Percentiles rank a stretch among this genome's conserved stretches.
Evolutionary conservation across 768 basidiomycete genomes (phyloP).

Genomic region (Phylloporus rhodoxanthus): DNA sequence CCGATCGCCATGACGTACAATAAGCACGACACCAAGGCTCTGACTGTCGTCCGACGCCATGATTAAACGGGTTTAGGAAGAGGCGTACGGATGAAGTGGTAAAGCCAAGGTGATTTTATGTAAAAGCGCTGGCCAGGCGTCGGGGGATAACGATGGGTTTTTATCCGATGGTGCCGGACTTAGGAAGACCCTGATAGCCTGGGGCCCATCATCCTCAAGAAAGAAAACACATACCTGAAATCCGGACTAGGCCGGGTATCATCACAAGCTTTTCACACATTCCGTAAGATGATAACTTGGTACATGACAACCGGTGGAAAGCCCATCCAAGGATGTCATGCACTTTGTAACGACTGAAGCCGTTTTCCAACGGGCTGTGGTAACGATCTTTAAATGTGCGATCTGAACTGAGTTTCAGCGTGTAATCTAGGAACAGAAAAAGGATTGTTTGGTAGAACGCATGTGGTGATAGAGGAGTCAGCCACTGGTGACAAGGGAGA

Average conservation of each 20-base stretch:
- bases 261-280: background rate
- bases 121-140: background rate
- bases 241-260: background rate
- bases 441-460: background rate
- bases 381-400: background rate
- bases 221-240: background rate
- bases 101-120: background rate
- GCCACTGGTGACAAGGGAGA: background rate
- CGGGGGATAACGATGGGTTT: background rate
- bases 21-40: slow-evolving; percentile 51
- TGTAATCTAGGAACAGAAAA: background rate
- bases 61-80: background rate
- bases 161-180: background rate
- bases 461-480: background rate
- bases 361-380: background rate
- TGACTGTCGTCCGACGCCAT: slow-evolving; percentile 23
- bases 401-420: background rate
- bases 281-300: background rate
- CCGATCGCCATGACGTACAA: slow-evolving; percentile 57
- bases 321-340: background rate
- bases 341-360: background rate
- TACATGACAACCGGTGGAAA: background rate
- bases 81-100: background rate
- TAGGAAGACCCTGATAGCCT: background rate
- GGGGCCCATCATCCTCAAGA: background rate